Evolutionary conservation across 768 basidiomycete genomes (phyloP), one percentile per base, ranked within the genome.

Genomic region (Kondoa malvinella): DNA sequence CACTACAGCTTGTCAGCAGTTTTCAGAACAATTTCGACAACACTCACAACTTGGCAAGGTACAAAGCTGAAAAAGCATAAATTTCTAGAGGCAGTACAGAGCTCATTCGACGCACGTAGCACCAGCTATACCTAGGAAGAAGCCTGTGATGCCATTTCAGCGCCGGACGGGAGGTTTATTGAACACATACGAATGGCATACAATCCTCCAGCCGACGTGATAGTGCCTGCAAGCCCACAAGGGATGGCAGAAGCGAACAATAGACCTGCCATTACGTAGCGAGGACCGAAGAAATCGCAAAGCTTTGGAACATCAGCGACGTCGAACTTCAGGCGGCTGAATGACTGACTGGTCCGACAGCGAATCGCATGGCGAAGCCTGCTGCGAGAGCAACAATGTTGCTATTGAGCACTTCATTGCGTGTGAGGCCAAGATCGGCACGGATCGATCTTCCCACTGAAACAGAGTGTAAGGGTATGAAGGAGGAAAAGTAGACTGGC

Each of bases 221-320:
- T 78, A 0, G 81, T 81, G 31, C 83, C 83, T 0, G 83, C 83
- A 14, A 85, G 75, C 0, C 82, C 84, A 1, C 82, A 84, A 0
- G 84, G 83, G 56, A 85, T 81, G 0, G 83, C 81, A 1, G 84
- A 84, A 0, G 82, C 66, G 29, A 84, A 70, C 30, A 85, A 79
- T 40, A 85, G 72, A 2, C 64, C 76, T 0, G 82, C 83, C 83
- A 85, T 84, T 3, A 81, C 79, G 64, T 80, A 82, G 74, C 69
- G 62, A 1, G 69, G 73, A 0, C 73, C 73, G 65, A 66, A 76
- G 32, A 73, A 68, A 50, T 81, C 80, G 34, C 83, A 80, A 0
- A 84, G 76, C n/a, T n/a, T n/a, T n/a, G n/a, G n/a, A n/a, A n/a
- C n/a, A n/a, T n/a, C n/a, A n/a, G n/a, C n/a, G n/a, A n/a, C n/a